A percentile compares a stretch with the other conserved stretches of the same genome.
phyloP scores from a whole-genome alignment of 495 filamentous ascomycete species.

The Penicillium dipodomyicola region DNA sequence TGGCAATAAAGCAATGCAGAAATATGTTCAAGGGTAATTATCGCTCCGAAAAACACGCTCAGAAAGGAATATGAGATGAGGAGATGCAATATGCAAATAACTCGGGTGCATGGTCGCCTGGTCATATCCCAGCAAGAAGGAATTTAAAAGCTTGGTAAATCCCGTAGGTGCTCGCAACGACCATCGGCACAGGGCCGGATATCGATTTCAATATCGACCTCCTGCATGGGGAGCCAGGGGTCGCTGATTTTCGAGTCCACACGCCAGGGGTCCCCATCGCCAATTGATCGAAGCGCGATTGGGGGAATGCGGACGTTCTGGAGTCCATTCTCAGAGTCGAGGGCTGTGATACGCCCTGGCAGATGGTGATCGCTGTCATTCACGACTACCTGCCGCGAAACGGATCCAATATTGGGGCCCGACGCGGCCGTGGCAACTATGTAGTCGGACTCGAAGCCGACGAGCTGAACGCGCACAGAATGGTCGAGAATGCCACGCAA shows the following conservation, averaged over 20 bases:
- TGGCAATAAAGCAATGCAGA: background rate
- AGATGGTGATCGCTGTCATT: conserved; percentile 14
- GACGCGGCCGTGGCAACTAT: conserved; percentile 58
- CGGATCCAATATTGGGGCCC: conserved; percentile 29
- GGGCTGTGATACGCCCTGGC: conserved; percentile 1
- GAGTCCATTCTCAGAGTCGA: background rate
- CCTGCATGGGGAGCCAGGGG: conserved; percentile 30
- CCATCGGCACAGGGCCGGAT: conserved; percentile 28
- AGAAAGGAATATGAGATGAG: background rate
- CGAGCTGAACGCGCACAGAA: conserved; percentile 59
- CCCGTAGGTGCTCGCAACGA: conserved; percentile 17
- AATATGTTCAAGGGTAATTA: background rate
- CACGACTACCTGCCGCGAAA: conserved; percentile 4
- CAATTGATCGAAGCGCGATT: conserved; percentile 14
- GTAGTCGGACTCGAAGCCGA: conserved; percentile 59
- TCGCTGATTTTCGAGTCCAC: conserved; percentile 14
- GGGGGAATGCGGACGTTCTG: conserved; percentile 17
- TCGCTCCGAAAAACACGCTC: background rate
- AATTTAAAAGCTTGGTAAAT: background rate
- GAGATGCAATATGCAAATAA: conserved; percentile 1
- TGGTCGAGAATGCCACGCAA: conserved; percentile 47
- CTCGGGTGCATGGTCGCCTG: background rate
- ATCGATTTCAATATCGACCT: conserved; percentile 29
- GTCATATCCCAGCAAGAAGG: background rate
- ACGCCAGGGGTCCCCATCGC: conserved; percentile 24